Conservation (phyloP, 2,329 filamentous ascomycete species). For the Aspergillus flavus region DNA sequence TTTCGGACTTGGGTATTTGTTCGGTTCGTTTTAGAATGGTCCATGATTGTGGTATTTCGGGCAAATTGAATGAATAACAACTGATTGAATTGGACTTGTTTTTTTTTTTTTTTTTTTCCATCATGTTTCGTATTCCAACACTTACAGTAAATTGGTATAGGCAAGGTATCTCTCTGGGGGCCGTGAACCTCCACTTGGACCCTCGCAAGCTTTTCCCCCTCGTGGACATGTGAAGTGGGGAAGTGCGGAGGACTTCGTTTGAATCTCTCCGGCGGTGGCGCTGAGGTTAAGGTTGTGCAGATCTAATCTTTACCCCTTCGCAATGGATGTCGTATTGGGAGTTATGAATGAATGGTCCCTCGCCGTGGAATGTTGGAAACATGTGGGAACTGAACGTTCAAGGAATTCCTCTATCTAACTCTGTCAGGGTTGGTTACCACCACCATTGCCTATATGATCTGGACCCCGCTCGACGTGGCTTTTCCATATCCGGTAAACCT, state of each 20-base stretch:
- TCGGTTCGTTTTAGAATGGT: slow-evolving; percentile 14
- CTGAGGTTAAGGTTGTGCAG: background rate
- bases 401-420: too few relatives aligned
- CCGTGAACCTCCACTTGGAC: too few relatives aligned
- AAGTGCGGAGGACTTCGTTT: slow-evolving; percentile 10
- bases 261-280: background rate
- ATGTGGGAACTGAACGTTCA: too few relatives aligned
- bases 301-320: background rate
- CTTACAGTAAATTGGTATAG: background rate
- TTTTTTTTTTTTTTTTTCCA: background rate
- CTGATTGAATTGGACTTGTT: background rate
- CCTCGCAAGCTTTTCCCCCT: background rate
- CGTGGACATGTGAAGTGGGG: slow-evolving; percentile 5
- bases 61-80: slow-evolving; percentile 4
- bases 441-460: background rate
- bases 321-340: slow-evolving; percentile 5
- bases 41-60: slow-evolving; percentile 10
- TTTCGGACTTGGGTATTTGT: slow-evolving; percentile 13
- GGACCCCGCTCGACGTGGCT: background rate
- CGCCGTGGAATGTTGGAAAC: too few relatives aligned
- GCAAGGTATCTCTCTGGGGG: too few relatives aligned
- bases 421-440: too few relatives aligned
- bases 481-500: background rate
- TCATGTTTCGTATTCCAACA: background rate
- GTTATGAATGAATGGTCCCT: background rate